Conservation (phyloP, 441 rosid species). For the Melastoma candidum region DNA sequence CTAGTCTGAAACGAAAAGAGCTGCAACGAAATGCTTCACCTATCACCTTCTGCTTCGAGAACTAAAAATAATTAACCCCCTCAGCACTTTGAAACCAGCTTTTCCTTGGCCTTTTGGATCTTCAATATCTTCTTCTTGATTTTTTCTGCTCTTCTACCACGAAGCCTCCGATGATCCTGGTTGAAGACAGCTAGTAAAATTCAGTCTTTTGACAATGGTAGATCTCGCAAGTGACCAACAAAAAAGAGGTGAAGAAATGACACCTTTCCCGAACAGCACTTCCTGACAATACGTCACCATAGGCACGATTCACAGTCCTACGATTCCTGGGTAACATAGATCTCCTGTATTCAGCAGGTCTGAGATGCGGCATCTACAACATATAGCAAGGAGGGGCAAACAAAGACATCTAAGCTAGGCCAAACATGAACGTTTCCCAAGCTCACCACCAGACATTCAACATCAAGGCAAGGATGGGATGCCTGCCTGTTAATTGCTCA, state of each 20-base stretch:
- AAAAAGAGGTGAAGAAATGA: background rate
- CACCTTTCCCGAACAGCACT: conserved; percentile 57
- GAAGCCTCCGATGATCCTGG: conserved; percentile 79
- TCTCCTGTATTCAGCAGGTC: conserved; percentile 49
- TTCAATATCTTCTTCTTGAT: conserved; percentile 83
- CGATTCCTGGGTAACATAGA: conserved; percentile 40
- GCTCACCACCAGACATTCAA: too few species aligned
- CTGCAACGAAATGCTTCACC: too few species aligned
- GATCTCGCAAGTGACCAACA: background rate
- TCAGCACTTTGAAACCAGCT: conserved; percentile 47
- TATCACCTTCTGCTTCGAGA: too few species aligned
- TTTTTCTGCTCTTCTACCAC: conserved; percentile 88
- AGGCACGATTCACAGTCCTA: conserved; percentile 47
- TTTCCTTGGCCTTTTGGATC: conserved; percentile 81
- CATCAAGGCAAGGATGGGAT: too few species aligned
- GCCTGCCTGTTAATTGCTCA: too few species aligned
- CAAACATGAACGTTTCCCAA: too few species aligned
- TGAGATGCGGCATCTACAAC: conserved; percentile 52
- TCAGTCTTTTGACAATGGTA: background rate
- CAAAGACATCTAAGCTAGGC: too few species aligned
- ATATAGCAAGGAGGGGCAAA: too few species aligned
- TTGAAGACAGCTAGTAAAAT: background rate
- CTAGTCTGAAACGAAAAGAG: too few species aligned
- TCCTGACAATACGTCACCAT: conserved; percentile 58
- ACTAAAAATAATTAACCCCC: background rate